phyloP scores from a whole-genome alignment of 1,284 basidiomycete species.

The Cutaneotrichosporon cavernicola region DNA sequence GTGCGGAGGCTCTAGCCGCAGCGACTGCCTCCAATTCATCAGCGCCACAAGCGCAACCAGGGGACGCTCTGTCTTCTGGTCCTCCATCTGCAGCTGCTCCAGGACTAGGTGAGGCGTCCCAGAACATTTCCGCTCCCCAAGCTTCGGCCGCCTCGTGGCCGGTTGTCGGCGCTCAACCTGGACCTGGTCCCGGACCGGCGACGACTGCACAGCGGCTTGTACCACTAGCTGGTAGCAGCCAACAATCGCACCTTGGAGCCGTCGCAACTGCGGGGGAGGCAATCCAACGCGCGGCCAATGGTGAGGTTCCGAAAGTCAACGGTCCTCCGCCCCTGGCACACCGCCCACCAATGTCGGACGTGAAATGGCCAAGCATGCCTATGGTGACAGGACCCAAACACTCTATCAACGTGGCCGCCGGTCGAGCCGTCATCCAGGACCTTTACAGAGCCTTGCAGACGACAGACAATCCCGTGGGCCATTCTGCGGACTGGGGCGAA shows the following conservation, averaged over 20 bases:
- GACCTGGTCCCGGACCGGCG: neutral
- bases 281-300: neutral
- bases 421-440: neutral
- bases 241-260: neutral
- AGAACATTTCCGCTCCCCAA: neutral
- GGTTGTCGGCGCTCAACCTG: neutral
- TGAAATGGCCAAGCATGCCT: neutral
- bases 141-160: neutral
- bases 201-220: neutral
- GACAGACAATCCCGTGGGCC: neutral
- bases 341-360: neutral
- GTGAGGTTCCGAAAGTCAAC: neutral
- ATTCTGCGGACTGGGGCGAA: neutral
- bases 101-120: neutral
- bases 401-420: neutral
- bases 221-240: neutral
- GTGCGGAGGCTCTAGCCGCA: neutral
- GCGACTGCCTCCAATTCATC: neutral
- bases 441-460: neutral
- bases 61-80: neutral
- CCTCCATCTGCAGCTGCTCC: neutral
- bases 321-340: neutral
- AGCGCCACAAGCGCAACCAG: neutral
- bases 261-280: neutral
- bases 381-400: neutral